Evolutionary conservation across 2,329 filamentous ascomycete species (phyloP).

Genomic region (Phyllosticta citrichinensis): DNA sequence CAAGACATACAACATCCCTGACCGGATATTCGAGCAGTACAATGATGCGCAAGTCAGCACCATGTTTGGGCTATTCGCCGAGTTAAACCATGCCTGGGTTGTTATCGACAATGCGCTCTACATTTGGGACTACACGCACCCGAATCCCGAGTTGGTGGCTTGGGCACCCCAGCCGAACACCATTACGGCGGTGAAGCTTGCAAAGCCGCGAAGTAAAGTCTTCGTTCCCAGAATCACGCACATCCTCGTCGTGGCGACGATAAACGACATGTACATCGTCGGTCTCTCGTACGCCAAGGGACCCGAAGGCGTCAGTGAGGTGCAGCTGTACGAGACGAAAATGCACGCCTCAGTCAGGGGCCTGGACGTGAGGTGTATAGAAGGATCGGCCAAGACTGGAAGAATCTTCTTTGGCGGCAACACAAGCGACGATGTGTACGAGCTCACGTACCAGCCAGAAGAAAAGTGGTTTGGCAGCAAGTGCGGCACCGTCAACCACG

Average conservation of each 20-base stretch:
- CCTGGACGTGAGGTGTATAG: slow-evolving; percentile 66
- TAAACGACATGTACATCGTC: slow-evolving; percentile 74
- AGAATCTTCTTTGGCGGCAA: slow-evolving; percentile 87
- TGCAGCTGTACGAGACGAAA: slow-evolving; percentile 78
- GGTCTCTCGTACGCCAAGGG: slow-evolving; percentile 62
- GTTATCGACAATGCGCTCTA: slow-evolving; percentile 93
- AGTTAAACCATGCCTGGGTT: slow-evolving; percentile 91
- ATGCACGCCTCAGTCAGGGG: slow-evolving; percentile 73
- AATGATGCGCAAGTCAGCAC: slow-evolving; percentile 79
- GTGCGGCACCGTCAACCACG: slow-evolving; percentile 84
- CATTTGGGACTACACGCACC: slow-evolving; percentile 92
- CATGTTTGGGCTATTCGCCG: slow-evolving; percentile 90
- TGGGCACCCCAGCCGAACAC: slow-evolving; percentile 82
- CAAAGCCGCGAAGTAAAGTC: slow-evolving; percentile 74
- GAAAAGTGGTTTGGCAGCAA: slow-evolving; percentile 92
- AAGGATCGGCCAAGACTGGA: slow-evolving; percentile 65
- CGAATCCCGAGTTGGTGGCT: slow-evolving; percentile 83
- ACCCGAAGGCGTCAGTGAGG: slow-evolving; percentile 55
- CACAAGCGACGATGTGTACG: slow-evolving; percentile 77
- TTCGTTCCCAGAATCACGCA: slow-evolving; percentile 81
- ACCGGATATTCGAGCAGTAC: slow-evolving; percentile 85
- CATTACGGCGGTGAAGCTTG: slow-evolving; percentile 84
- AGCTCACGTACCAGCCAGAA: slow-evolving; percentile 92
- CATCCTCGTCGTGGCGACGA: slow-evolving; percentile 80
- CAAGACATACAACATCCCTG: slow-evolving; percentile 80